Evolutionary conservation across 805 yeast genomes (phyloP).

Genomic region (Schwanniomyces vanrijiae): DNA sequence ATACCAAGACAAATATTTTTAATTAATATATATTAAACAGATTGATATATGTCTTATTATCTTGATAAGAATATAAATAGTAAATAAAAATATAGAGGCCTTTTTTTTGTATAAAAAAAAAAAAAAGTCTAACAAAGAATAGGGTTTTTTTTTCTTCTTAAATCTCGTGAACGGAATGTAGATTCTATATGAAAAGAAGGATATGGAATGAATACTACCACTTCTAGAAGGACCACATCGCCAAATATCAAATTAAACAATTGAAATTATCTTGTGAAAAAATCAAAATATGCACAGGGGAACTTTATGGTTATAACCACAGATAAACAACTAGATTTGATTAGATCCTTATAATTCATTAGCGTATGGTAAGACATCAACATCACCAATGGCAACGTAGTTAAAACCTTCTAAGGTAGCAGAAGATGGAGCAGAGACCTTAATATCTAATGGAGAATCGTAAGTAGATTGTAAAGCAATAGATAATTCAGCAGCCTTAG

Average conservation of each 20-base stretch:
- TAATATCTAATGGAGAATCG: slow-evolving; percentile 28
- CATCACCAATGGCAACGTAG: slow-evolving; percentile 88
- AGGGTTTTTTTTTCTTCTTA: neutral
- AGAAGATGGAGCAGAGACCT: slow-evolving; percentile 34
- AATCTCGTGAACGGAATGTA: slow-evolving; percentile 1
- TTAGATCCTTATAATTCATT: slow-evolving; percentile 69
- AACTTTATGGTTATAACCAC: slow-evolving; percentile 3
- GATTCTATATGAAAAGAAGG: slow-evolving; percentile 5
- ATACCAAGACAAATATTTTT: neutral
- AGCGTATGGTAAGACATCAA: slow-evolving; percentile 80
- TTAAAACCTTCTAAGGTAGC: slow-evolving; percentile 56
- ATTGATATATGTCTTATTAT: neutral
- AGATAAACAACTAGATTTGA: slow-evolving; percentile 1
- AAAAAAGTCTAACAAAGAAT: neutral
- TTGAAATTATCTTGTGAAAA: slow-evolving; percentile 3
- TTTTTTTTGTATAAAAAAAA: neutral
- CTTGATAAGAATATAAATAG: slow-evolving; percentile 4
- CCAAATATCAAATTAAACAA: slow-evolving; percentile 2
- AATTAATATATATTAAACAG: slow-evolving; percentile 6
- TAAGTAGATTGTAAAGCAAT: slow-evolving; percentile 41
- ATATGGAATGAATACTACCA: slow-evolving; percentile 2
- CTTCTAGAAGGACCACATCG: slow-evolving; percentile 1
- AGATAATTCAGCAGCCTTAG: slow-evolving; percentile 42
- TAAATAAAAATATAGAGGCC: slow-evolving; percentile 2
- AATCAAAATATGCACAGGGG: slow-evolving; percentile 6